Percentiles rank a stretch among this genome's conserved stretches.
Conservation (phyloP, 202 grass and related monocot species). For the Dendrocalamus latiflorus region DNA sequence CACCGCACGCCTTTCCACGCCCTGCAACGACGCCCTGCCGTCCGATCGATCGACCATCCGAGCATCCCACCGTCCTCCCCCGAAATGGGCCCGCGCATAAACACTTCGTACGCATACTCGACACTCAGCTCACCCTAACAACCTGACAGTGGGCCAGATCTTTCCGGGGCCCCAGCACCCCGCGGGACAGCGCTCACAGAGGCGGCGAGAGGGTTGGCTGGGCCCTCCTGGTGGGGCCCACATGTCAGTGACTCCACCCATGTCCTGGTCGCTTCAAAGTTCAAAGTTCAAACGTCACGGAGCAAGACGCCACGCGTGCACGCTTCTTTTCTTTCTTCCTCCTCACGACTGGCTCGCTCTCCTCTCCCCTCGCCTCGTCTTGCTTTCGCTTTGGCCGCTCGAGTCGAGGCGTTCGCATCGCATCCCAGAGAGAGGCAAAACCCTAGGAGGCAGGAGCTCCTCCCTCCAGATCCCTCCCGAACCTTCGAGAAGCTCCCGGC, state of each 20-base stretch:
- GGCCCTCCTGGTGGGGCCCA: not conserved
- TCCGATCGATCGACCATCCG: not conserved
- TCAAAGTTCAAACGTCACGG: not conserved
- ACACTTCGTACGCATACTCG: not conserved
- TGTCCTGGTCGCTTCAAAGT: constrained; percentile 31
- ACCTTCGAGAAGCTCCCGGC: not conserved
- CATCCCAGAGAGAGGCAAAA: too few relatives aligned
- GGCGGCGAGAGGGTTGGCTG: too few relatives aligned
- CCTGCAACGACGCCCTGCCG: not conserved
- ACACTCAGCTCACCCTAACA: fast-evolving
- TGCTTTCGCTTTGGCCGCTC: constrained; percentile 10
- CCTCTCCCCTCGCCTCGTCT: too few relatives aligned
- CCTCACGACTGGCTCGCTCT: not conserved
- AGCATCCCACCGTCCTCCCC: not conserved
- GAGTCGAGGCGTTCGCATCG: not conserved
- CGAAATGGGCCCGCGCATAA: not conserved
- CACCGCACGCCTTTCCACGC: not conserved
- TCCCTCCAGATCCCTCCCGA: not conserved
- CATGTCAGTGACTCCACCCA: not conserved
- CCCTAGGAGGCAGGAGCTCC: constrained; percentile 29
- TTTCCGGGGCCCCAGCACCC: not conserved
- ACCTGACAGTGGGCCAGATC: not conserved
- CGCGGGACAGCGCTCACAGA: not conserved
- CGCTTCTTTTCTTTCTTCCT: constrained; percentile 18
- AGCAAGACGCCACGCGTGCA: not conserved